A percentile compares a stretch with the other conserved stretches of the same genome.
These are phyloP conservation scores for Artemisia argyi DNA, from an alignment of 129 eudicot species.

Conservation along the genomic window DNA sequence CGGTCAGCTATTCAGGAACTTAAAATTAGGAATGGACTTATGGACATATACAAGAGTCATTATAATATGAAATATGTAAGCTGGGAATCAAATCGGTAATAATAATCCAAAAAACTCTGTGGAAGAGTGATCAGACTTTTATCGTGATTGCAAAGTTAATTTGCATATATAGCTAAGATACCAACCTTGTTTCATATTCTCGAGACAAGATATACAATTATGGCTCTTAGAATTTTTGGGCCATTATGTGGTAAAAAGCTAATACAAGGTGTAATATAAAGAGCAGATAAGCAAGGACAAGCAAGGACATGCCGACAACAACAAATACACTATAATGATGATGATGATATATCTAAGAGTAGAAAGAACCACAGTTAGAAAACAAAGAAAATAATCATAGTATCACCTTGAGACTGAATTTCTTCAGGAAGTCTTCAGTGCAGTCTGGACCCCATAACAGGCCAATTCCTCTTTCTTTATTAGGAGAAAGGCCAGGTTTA, in stretches of 20 bases:
- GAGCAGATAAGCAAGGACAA: not conserved
- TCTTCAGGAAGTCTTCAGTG: conserved; percentile 88
- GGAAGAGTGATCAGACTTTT: not conserved
- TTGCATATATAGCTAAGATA: not conserved
- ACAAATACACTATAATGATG: too few species aligned
- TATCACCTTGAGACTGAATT: conserved; percentile 72
- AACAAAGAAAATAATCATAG: not conserved
- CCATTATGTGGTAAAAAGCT: too few species aligned
- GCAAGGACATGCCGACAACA: not conserved
- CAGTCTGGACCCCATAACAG: conserved; percentile 99
- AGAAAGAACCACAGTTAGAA: not conserved
- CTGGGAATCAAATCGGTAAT: too few species aligned
- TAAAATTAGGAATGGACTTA: not conserved
- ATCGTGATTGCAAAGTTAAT: not conserved
- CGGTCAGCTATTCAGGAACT: not conserved
- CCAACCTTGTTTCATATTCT: too few species aligned
- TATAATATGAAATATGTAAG: not conserved
- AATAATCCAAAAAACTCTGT: not conserved
- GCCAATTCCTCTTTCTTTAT: conserved; percentile 93
- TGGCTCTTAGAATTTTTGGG: too few species aligned
- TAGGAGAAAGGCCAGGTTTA: conserved; percentile 87
- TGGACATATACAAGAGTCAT: not conserved
- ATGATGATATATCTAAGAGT: not conserved
- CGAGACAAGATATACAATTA: not conserved
- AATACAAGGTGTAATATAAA: not conserved